Conservation (phyloP, 2,329 filamentous ascomycete genomes). For the Fusarium buxicola region DNA sequence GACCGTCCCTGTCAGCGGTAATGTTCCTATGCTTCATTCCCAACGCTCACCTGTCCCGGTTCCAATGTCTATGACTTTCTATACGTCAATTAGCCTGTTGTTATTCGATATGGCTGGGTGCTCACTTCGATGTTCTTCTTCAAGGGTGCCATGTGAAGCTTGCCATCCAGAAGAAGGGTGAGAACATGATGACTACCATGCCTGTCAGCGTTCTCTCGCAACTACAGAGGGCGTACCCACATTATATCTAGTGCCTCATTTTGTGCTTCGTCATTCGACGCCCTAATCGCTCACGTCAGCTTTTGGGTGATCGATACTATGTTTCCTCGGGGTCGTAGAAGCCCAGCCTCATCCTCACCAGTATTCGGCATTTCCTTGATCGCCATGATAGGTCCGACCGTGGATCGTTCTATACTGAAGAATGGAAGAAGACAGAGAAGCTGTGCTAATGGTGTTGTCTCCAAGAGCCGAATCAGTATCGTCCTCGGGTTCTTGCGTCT, state of each 20-base stretch:
- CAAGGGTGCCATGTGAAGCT: slow-evolving; percentile 11
- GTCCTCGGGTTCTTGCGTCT: slow-evolving; percentile 3
- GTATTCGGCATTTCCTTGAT: slow-evolving; percentile 22
- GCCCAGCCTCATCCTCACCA: neutral
- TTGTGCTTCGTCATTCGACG: slow-evolving; percentile 9
- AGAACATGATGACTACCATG: slow-evolving; percentile 2
- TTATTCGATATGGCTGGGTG: neutral
- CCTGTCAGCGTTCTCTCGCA: neutral
- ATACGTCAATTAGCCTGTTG: neutral
- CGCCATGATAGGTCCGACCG: slow-evolving; percentile 23
- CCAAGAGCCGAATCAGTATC: slow-evolving; percentile 10
- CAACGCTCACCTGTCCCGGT: neutral
- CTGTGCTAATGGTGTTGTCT: slow-evolving; percentile 17
- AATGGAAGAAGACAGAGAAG: slow-evolving; percentile 23
- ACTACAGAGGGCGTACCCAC: neutral
- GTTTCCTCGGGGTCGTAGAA: neutral
- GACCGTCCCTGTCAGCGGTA: neutral
- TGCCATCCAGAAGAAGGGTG: slow-evolving; percentile 8
- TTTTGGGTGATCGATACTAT: neutral
- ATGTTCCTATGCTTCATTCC: neutral
- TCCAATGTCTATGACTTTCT: slow-evolving; percentile 1
- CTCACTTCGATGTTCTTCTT: neutral
- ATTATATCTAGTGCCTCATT: slow-evolving; percentile 12
- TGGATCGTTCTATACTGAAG: slow-evolving; percentile 26
- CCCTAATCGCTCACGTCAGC: neutral